phyloP scores from a whole-genome alignment of 2,329 filamentous ascomycete species.

The Beauveria sp. region DNA sequence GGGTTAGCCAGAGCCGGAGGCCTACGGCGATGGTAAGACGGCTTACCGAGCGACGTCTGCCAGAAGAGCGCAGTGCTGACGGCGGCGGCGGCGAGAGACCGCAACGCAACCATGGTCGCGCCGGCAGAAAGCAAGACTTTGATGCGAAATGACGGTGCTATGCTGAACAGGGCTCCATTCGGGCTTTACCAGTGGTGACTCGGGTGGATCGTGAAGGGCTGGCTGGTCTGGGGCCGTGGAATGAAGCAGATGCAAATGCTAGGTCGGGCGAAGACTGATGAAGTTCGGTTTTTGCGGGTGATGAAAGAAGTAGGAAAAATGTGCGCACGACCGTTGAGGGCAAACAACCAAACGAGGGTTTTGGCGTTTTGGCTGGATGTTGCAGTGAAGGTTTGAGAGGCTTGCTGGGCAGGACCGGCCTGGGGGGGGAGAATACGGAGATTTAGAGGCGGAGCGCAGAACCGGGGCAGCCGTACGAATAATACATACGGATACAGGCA shows the following conservation, averaged over 20 bases:
- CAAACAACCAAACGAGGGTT: not conserved
- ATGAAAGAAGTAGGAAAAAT: not conserved
- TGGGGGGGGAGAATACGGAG: not conserved
- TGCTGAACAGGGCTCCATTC: constrained; percentile 1
- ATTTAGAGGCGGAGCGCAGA: not conserved
- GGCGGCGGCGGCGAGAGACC: constrained; percentile 22
- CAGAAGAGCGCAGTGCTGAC: constrained; percentile 23
- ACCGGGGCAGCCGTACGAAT: not conserved
- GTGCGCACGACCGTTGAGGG: not conserved
- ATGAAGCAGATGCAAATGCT: not conserved
- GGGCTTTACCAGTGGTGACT: not conserved
- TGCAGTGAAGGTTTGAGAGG: constrained; percentile 3
- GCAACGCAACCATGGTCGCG: constrained; percentile 26
- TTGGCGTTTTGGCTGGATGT: not conserved
- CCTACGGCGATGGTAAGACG: not conserved
- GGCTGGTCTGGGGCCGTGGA: not conserved
- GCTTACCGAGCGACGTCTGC: constrained; percentile 25
- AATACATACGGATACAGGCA: no score
- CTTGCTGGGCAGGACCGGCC: not conserved
- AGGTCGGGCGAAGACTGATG: not conserved
- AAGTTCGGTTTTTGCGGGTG: not conserved
- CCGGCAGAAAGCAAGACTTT: not conserved
- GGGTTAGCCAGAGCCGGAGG: not conserved
- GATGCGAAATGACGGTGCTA: not conserved
- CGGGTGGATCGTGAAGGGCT: not conserved